Conservation (phyloP, 352 stramenopile species). For the Phytophthora crassamura region DNA sequence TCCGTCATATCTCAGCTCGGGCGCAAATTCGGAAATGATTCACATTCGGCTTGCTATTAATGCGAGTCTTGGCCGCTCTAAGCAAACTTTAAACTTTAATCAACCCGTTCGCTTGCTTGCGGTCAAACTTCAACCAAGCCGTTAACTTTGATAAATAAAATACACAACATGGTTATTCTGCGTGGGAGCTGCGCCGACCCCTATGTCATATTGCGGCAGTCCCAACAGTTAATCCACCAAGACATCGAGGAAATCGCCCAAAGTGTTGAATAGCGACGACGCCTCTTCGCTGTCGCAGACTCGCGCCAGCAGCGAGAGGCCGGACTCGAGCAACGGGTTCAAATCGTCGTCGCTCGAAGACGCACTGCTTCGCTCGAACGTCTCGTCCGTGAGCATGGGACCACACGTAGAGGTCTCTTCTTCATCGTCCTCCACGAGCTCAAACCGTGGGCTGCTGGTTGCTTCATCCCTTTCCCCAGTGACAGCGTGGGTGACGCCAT, state of each 20-base stretch:
- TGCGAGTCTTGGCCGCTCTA: no score
- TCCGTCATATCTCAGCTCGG: no score
- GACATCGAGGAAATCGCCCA: conserved; percentile 75
- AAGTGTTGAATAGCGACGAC: conserved; percentile 69
- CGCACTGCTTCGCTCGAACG: conserved; percentile 18
- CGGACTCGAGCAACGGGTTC: conserved; percentile 46
- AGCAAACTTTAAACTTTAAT: no score
- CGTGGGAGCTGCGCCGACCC: no score
- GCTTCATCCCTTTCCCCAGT: conserved; percentile 21
- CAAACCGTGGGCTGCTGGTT: conserved; percentile 33
- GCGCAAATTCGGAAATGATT: no score
- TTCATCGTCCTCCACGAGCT: conserved; percentile 40
- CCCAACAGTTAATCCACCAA: conserved; percentile 50
- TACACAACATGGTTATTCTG: no score
- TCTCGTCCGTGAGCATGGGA: conserved; percentile 22
- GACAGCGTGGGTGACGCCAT: conserved; percentile 35
- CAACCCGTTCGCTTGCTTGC: no score
- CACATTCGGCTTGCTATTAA: no score
- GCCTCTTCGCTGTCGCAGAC: conserved; percentile 71
- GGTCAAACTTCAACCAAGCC: no score
- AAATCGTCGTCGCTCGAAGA: conserved; percentile 25
- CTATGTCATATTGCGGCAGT: no score
- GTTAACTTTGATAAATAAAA: no score
- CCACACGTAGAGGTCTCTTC: conserved; percentile 11
- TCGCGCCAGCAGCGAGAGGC: conserved; percentile 60